Base-by-base conservation (phyloP, 805 yeast genomes). In the Kazachstania psychrophila region DNA sequence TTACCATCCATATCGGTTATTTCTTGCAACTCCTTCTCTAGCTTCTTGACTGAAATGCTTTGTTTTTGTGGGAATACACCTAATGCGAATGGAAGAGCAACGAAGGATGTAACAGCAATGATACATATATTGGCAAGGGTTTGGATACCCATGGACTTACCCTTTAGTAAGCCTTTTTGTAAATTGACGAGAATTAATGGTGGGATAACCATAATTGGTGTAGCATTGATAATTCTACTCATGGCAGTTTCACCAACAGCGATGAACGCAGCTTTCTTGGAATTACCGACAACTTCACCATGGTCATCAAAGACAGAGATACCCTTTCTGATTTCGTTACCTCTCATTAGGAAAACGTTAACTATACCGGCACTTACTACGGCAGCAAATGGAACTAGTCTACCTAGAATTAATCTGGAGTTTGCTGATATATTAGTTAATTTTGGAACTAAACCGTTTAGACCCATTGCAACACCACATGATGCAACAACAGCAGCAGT, bases 161-260 rank as follows among this genome's bases (percentile, higher is more conserved):
- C 81, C 52, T 73, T 77, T 44, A 88, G 67, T 13, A 79, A 54
- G 1, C 79, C 69, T 46, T 71, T 73, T 63, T 92, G 96, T 45
- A 92, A 66, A 56, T 69, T 74, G 31, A 87, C 86, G 29, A 92
- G 69, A 19, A 85, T 54, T 50, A 92, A 69, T 2, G 99, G 96
- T 1, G 99, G 98, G 5, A 92, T 60, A 15, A 84, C 98, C 99
- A 92, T 92, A 50, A 92, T 73, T 14, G 99, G 99, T 0, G 98
- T 83, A 13, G 97, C 96, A 52, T 87, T 92, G 48, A 89, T 82
- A 31, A 92, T 95, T 56, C 99, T 70, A 30, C 95, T 83, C 23
- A 88, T 77, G 3, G 96, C 97, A 9, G 99, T 92, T 62, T 92
- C 97, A 17, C 94, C 96, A 31, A 92, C 98, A 0, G 99, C 99